Base-by-base conservation (phyloP, 139 green algal species). In the Chloropicon primus region DNA sequence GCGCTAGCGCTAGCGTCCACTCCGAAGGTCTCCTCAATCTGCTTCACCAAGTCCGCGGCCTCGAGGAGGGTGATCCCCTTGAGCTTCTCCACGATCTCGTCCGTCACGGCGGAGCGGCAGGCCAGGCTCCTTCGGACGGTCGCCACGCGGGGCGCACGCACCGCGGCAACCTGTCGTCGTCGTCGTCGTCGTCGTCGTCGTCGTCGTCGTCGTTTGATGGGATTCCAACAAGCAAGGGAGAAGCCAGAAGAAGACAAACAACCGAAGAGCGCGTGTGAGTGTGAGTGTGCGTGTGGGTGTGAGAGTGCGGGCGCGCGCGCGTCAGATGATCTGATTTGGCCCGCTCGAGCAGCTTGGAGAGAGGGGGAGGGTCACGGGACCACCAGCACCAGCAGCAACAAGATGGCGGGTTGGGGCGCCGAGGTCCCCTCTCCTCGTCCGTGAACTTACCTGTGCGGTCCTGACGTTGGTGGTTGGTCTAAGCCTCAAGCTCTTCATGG, bases 21-120 rank as follows among this genome's bases (percentile, higher is more conserved):
- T 27, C 85, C 85, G 77, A 91, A 91, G 77, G 80, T 86, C 76
- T 83, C 83, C 85, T 91, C 87, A 74, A 91, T 91, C 80, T 87
- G 77, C 54, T 79, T 72, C 80, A 86, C 73, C 85, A 91, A 82
- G 81, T 91, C 87, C 1, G 82, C 82, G 22, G 87, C 87, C 78
- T 91, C 87, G 73, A 91, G 79, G 72, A 91, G 84, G 2, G 87
- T 89, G 77, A 91, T 73, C 25, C 80, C 87, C 85, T 91, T 91
- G 22, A 91, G 82, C 82, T 88, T 88, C 76, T 91, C 85, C 27
- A 91, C 85, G 71, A 85, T 87, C 80, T 86, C 82, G 80, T 78
- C 81, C 26, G 75, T 89, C 74, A 72, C 79, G 29, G 77, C 86
- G 26, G 72, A 75, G 25, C 24, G 25, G 72, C 5, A 5, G 25